A percentile compares a stretch with the other conserved stretches of the same genome.
These are phyloP conservation scores for Akanthomyces muscarius DNA, from an alignment of 2,329 filamentous ascomycete genomes.

Conservation along the genomic window DNA sequence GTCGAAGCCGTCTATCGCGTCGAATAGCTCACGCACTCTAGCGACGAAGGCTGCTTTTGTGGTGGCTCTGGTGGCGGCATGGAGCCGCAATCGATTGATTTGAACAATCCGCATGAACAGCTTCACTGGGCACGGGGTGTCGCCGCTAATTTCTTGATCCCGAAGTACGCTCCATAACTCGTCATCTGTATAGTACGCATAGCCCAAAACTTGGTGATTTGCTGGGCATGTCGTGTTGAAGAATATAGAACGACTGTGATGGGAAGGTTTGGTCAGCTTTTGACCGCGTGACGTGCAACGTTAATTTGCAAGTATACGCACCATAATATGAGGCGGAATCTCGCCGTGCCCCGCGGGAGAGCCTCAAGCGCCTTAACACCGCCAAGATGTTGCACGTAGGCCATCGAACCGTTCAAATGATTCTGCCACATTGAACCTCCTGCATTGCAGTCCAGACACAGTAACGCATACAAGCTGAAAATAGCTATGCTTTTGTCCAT, in stretches of 20 bases:
- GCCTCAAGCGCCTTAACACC: background rate
- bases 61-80: background rate
- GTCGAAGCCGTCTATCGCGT: background rate
- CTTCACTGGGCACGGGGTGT: background rate
- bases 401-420: background rate
- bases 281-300: background rate
- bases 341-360: background rate
- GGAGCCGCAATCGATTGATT: background rate
- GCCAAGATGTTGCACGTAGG: background rate
- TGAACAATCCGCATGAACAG: background rate
- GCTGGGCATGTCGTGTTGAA: background rate
- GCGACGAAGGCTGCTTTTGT: background rate
- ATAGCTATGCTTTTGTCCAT: background rate
- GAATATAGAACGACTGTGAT: background rate
- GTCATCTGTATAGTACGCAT: background rate
- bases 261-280: background rate
- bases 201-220: background rate
- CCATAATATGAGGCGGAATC: background rate
- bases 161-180: background rate
- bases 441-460: background rate
- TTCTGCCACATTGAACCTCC: background rate
- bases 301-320: background rate
- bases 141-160: background rate
- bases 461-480: background rate
- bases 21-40: background rate